Conservation (phyloP, 768 basidiomycete genomes). For the Gelatoporia subvermispora region DNA sequence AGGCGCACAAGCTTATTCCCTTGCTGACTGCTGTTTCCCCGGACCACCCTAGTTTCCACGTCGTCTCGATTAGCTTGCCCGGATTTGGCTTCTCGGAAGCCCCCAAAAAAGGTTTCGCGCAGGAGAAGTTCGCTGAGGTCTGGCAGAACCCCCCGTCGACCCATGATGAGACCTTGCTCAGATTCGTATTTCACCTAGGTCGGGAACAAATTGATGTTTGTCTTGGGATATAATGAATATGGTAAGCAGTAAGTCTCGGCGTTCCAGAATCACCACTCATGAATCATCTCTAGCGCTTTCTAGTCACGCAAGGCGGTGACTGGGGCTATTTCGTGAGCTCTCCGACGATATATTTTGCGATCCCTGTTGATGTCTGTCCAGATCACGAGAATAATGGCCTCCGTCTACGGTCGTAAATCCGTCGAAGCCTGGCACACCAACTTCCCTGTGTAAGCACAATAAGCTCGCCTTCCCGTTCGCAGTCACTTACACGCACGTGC, state of each 20-base stretch:
- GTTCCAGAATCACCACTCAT: not conserved
- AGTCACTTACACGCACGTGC: not conserved
- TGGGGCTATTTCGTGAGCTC: conserved; percentile 36
- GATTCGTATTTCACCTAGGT: not conserved
- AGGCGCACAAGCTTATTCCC: conserved; percentile 52
- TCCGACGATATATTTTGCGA: not conserved
- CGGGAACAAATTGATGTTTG: conserved; percentile 19
- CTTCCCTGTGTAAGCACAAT: conserved; percentile 22
- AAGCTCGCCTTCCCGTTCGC: not conserved
- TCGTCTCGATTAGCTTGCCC: conserved; percentile 53
- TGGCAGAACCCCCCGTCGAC: not conserved
- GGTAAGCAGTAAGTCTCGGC: conserved; percentile 13
- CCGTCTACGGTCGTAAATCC: conserved; percentile 21
- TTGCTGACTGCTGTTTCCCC: conserved; percentile 36
- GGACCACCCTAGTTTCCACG: conserved; percentile 52
- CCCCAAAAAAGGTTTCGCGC: conserved; percentile 44
- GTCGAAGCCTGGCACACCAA: conserved; percentile 33
- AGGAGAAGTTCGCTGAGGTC: conserved; percentile 51
- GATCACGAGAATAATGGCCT: conserved; percentile 24
- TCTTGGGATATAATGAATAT: conserved; percentile 18
- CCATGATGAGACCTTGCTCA: no score
- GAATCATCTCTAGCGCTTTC: not conserved
- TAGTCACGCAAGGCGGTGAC: conserved; percentile 45
- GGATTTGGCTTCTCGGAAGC: conserved; percentile 59
- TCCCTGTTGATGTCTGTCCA: conserved; percentile 3